Conservation (phyloP, 495 filamentous ascomycete species). For the Neurospora pannonica region DNA sequence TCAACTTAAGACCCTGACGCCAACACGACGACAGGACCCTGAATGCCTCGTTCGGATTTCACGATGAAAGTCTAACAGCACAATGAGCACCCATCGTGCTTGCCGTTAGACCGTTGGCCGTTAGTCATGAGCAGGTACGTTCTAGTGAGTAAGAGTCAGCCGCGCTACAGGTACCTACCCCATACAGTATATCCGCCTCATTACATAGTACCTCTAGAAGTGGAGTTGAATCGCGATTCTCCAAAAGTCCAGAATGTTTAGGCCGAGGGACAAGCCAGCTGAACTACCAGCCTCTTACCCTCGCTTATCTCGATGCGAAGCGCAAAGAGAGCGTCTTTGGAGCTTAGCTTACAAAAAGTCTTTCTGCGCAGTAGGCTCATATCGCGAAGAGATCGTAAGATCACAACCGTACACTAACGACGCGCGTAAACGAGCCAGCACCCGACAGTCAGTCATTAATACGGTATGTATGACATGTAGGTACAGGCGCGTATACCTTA, state of each 20-base stretch:
- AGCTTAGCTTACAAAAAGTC: background rate
- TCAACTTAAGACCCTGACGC: background rate
- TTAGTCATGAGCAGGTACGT: background rate
- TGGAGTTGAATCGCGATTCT: background rate
- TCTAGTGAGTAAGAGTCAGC: background rate
- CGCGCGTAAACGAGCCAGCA: background rate
- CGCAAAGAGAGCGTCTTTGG: background rate
- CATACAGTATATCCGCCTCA: background rate
- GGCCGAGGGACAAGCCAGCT: background rate
- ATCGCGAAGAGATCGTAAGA: background rate
- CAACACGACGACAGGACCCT: background rate
- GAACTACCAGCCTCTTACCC: background rate
- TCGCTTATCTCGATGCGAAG: background rate
- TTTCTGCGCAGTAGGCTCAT: background rate
- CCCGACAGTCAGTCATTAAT: background rate
- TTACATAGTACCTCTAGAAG: background rate
- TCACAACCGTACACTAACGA: background rate
- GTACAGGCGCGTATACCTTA: too few species aligned
- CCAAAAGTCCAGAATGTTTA: background rate
- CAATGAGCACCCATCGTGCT: background rate
- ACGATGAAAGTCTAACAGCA: background rate
- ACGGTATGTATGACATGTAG: background rate
- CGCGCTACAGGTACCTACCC: background rate
- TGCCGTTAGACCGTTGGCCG: background rate
- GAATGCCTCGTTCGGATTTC: background rate